Base-by-base conservation (phyloP, 2,329 filamentous ascomycete species). In the Colletotrichum somersetense region DNA sequence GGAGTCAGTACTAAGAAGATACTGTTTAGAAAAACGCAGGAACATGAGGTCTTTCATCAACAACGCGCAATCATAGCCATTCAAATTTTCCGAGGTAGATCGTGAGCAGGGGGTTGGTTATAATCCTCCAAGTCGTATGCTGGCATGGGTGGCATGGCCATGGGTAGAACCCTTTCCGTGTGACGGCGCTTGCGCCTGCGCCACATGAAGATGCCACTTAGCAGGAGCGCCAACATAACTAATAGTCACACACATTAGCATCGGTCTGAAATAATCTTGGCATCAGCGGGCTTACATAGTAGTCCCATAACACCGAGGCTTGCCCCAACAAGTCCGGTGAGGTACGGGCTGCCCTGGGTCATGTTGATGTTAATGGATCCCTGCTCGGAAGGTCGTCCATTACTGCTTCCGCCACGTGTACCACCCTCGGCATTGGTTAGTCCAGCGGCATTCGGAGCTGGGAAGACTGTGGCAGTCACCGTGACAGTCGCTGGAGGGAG, bases 281-380 rank as follows among this genome's bases (percentile, higher is more conserved):
- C 2, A 6, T 12, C 2, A 23, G 6, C 12, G 11, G 11, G 12
- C 55, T 57, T 23, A 57, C 55, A 12, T 57, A 23, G 1, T 6
- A 38, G 33, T 23, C 55, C 55, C 55, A 57, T 8, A 12, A 57
- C n/a, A 2, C 55, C 55, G 23, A 57, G 20, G 11, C 5, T 20
- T 12, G 55, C 55, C 14, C 20, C 35, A 2, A 40, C 33, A n/a
- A 57, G 35, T 5, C 35, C 55, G 7, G 35, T 40, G 5, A 40
- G 16, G 7, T 40, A 57, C 2, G 55, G 55, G n/a, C 16, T 40
- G 6, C 55, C 55, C 35, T 57, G 55, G 35, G 33, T 57, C 55
- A 57, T 57, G 12, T 40, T 57, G n/a, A 57, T 57, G 30, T 57
- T 57, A 5, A 57, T 57, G 35, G 35, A 14, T n/a, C 35, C 35